Base-by-base conservation (phyloP, 2,329 filamentous ascomycete genomes). In the Herpomyces periplanetae region DNA sequence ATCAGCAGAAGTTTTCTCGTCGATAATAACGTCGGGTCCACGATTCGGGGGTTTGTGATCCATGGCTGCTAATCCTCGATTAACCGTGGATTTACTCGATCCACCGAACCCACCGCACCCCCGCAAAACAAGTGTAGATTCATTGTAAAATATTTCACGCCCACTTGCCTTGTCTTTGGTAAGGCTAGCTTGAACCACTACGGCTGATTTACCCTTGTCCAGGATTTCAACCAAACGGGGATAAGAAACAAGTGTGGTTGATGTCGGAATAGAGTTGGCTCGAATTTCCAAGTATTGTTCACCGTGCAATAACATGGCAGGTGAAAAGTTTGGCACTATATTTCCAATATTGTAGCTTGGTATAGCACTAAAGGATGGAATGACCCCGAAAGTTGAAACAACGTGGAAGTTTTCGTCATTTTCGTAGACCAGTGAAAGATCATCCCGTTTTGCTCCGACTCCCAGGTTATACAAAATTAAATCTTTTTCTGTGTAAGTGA, bases 271-370 rank as follows among this genome's bases (percentile, higher is more conserved):
- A 15, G 80, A 80, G 45, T 59, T 84, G 40, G 75, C 69, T 35
- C 61, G 58, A 33, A 96, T 53, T 43, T 96, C 80, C 27, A 96
- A 66, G 44, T 73, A 96, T 41, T 96, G 80, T 49, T 96, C 80
- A 35, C 80, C 80, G 44, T 96, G 80, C 10, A 96, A 62, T 19
- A 96, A 57, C 71, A 88, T 88, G 69, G 87, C 88, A 25, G 73
- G 75, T 14, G 57, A 69, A 49, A 88, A 96, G 49, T 91, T 85
- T 37, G 73, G 71, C 11, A 91, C 63, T 25, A 96, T 52, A 22
- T 73, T 56, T 33, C 58, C 54, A 31, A 80, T 51, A 38, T 49
- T 57, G 46, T 64, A 91, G 11, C 75, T 68, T 24, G 58, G 45
- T 28, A 64, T 50, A 24, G 69, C 61, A 42, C 63, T 63, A 45